phyloP scores from a whole-genome alignment of 305 asterid species.

The Fraxinus sp. region DNA sequence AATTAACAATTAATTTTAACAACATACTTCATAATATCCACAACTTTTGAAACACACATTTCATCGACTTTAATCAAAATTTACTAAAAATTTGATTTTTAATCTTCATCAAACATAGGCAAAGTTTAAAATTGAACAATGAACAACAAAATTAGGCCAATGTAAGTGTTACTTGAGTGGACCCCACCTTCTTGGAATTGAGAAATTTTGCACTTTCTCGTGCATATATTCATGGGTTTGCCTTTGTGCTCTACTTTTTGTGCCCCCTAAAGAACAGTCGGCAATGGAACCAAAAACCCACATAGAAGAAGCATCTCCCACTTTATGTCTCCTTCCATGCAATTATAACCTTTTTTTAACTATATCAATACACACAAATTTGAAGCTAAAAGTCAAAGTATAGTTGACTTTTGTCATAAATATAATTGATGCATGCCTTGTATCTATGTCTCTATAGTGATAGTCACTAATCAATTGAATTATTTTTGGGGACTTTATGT shows the following conservation, averaged over 20 bases:
- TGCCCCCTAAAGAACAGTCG: constrained; percentile 35
- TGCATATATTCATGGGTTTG: constrained; percentile 18
- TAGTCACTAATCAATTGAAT: neutral
- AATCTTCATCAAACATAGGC: no score
- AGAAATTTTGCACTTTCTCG: constrained; percentile 25
- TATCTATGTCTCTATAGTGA: neutral
- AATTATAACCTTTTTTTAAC: neutral
- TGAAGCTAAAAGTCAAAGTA: neutral
- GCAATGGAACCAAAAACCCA: constrained; percentile 32
- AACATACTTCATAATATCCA: no score
- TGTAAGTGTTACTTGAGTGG: constrained; percentile 6
- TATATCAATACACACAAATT: neutral
- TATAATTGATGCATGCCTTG: neutral
- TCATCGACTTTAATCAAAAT: no score
- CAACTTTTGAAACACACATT: no score
- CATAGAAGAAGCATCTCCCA: constrained; percentile 27
- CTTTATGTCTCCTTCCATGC: constrained; percentile 27
- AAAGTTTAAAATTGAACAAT: no score
- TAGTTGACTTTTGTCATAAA: neutral
- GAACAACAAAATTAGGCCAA: no score
- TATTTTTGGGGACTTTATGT: neutral
- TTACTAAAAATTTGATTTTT: no score
- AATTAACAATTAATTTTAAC: no score
- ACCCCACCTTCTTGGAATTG: constrained; percentile 28
- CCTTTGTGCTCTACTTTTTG: constrained; percentile 35